Evolutionary conservation across 139 green algal genomes (phyloP), one percentile per base, ranked within the genome.

Genomic region (Picochlorum costavermella): DNA sequence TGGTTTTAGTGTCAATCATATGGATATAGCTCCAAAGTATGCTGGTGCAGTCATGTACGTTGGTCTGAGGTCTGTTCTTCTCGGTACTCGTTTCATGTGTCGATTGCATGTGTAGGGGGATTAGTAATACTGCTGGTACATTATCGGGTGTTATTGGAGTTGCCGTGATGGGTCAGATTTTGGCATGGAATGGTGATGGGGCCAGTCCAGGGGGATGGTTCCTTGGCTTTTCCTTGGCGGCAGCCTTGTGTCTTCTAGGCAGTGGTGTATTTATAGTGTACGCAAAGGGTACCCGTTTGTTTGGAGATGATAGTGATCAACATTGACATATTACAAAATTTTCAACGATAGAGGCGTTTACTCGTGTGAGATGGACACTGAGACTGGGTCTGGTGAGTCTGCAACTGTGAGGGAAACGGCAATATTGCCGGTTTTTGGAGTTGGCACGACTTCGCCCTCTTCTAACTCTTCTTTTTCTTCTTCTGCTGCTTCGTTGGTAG

Each of bases 1-100:
- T n/a, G 92, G 92, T 14, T 98, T 98, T 75, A 81, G 69, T 0
- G 93, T 98, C 0, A 96, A 95, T 74, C 90, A 95, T 78, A 95
- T 96, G 88, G 93, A 98, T 78, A 96, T 98, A 12, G 92, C 93
- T 13, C 93, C 93, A 16, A 78, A 83, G 44, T 92, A 92, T 65
- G 93, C 93, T 3, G 94, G 93, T 40, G 69, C 96, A 16, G 71
- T 98, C 36, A 98, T 98, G 93, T 80, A 61, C 57, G 75, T 43
- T 36, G 6, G 4, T 70, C 17, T 48, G 68, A 16, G 61, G 44
- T 25, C 10, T 60, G 11, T 28, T 60, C 69, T 45, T 62, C 11
- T n/a, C 20, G 11, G 28, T 20, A 29, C n/a, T 12, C 69, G 1
- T 33, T 31, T 63, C 14, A 60, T 65, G 12, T 9, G 17, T 29